Base-by-base conservation (phyloP, 2,329 filamentous ascomycete species). In the Aaosphaeria pasadenensis region DNA sequence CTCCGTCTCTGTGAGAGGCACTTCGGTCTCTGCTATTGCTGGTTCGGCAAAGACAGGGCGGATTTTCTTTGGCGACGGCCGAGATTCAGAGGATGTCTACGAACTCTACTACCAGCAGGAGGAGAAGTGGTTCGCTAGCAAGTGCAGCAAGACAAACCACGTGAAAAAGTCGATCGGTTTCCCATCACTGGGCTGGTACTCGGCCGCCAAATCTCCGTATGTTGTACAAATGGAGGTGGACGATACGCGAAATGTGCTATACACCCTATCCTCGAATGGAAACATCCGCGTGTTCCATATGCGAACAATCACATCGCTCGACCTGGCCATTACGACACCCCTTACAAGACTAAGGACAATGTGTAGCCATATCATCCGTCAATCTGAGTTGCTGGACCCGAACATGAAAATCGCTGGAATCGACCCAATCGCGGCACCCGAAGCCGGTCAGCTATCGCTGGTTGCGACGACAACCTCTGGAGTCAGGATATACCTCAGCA, bases 61-160 rank as follows among this genome's bases (percentile, higher is more conserved):
- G 52, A 94, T 99, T 55, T 99, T 99, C 76, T 96, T 96, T 63
- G 86, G 88, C 39, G 54, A 55, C 39, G 89, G 91, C 35, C 81
- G 80, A 44, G 81, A 78, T 44, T 89, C 92, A 56, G 90, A 90
- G 54, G 91, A 97, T 60, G 84, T 99, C 42, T 89, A 94, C 68
- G 94, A 99, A 71, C 81, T 99, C 46, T 91, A 88, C 58, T 99
- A 99, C 67, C 92, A 97, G 71, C 91, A 96, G 63, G 91, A 97
- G 69, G 94, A 99, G 72, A 87, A 88, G 59, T 99, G 94, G 94
- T 99, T 99, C 66, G 87, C 88, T 45, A 91, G 85, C 69, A 83
- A 88, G 56, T 95, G 89, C 66, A 85, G 87, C 51, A 96, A 91
- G 72, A 85, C 92, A 54, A 95, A 95, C 66, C 94, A 96, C 68